Evolutionary conservation across 2,329 filamentous ascomycete species (phyloP).

Genomic region (Penicillium sp.): DNA sequence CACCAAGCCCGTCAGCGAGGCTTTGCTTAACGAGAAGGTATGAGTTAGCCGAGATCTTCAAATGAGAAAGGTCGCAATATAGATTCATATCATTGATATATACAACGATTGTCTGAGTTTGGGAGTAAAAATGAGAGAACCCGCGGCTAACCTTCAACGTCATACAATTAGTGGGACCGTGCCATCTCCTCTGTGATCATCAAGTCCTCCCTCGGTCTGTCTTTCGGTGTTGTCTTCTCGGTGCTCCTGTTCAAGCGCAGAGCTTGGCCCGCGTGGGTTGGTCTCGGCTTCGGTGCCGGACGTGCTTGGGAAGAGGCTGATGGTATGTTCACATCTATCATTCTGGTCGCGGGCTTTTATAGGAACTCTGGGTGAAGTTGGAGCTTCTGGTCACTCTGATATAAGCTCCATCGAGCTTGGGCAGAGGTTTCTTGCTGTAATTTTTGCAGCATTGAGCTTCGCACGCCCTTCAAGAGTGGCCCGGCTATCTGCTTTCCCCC

Average conservation of each 20-base stretch:
- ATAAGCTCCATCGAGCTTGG: neutral
- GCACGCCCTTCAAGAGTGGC: neutral
- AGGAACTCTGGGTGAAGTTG: neutral
- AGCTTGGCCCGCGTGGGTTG: constrained; percentile 95
- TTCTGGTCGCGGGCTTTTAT: neutral
- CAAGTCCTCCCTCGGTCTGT: constrained; percentile 91
- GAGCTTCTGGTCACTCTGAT: neutral
- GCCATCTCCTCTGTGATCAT: constrained; percentile 97
- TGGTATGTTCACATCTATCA: constrained; percentile 51
- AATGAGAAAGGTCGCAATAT: neutral
- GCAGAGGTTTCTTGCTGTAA: neutral
- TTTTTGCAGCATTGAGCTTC: neutral
- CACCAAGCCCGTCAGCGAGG: constrained; percentile 85
- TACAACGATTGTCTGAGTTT: neutral
- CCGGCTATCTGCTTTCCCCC: constrained; percentile 6
- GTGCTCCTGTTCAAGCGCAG: constrained; percentile 97
- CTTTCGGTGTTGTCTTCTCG: constrained; percentile 97
- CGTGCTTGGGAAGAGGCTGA: constrained; percentile 99
- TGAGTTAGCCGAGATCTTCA: neutral
- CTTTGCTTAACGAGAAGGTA: constrained; percentile 99
- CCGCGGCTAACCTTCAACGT: constrained; percentile 18
- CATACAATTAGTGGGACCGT: constrained; percentile 78
- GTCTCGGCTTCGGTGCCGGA: constrained; percentile 90
- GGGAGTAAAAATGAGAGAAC: neutral
- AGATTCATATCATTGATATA: neutral